Evolutionary conservation across 177 flowering plant species (phyloP), one percentile per base, ranked within the genome.

Genomic region (Tripterygium wilfordii): DNA sequence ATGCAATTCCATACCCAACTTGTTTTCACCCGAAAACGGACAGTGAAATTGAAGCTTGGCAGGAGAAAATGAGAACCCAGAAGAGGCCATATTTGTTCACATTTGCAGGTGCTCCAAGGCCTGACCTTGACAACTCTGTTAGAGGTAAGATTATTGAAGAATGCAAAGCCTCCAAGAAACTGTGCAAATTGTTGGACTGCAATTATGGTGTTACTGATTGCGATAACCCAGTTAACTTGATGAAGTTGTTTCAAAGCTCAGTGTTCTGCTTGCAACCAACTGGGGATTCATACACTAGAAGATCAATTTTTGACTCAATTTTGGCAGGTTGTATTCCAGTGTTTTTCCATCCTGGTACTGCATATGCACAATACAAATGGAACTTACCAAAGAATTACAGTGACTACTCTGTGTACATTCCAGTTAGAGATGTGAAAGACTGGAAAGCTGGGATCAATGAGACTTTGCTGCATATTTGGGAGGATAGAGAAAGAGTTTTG

Each of bases 301-400:
- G 67, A 36, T 67, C 71, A 8, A 45, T 58, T 12, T 67, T 67
- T 38, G 71, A 67, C 18, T 44, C 71, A 2, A 62, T 67, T 33
- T 22, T 67, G 25, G 67, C 71, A 3, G 71, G 71, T 0, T 67
- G 71, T 36, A 62, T 67, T 21, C 71, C 71, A 1, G 71, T 67
- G 15, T 67, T 67, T 33, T 67, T 67, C 45, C 67, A 67, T 36
- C 63, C 71, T 5, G 71, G 71, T 1, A 54, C 67, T 16, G 71
- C 71, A 17, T 67, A 49, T 32, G 62, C 63, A 9, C 71, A 67
- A 23, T 67, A 67, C 20, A 14, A 33, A 8, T 67, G 71, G 71
- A 56, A 67, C 35, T 49, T 67, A 5, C 71, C 71, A 0, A 62
- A 42, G 46, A 50, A 67, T 38, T 37, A 43, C 8, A 58, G 37